Evolutionary conservation across 352 stramenopile genomes (phyloP).

Genomic region (Pythium chondricola): DNA sequence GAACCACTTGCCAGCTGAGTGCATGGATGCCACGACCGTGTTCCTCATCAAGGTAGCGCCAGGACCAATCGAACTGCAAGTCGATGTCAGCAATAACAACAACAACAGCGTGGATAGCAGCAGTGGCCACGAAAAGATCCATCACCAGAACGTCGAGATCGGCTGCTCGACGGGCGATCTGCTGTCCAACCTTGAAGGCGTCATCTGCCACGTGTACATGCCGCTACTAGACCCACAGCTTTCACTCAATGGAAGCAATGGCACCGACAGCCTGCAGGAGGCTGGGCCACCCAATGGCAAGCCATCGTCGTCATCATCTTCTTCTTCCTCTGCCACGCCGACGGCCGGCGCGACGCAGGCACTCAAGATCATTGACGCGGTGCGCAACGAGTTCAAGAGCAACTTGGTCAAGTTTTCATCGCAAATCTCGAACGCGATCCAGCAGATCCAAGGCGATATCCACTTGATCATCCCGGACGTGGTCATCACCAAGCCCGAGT

Average conservation of each 20-base stretch:
- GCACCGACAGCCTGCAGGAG: too few relatives aligned
- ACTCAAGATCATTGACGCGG: conserved; percentile 75
- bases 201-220: conserved; percentile 88
- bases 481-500: conserved; percentile 83
- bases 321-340: background rate
- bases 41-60: conserved; percentile 76
- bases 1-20: conserved; percentile 58
- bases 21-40: conserved; percentile 51
- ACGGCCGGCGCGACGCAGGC: conserved; percentile 34
- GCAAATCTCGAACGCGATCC: conserved; percentile 89
- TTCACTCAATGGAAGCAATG: conserved; percentile 18
- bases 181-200: conserved; percentile 75
- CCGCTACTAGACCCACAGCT: conserved; percentile 76
- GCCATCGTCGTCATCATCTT: too few relatives aligned
- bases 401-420: conserved; percentile 91
- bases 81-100: conserved; percentile 24
- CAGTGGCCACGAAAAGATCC: conserved; percentile 38
- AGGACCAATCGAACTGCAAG: conserved; percentile 27
- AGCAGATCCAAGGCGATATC: conserved; percentile 93
- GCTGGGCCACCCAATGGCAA: too few relatives aligned
- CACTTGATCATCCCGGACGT: conserved; percentile 91
- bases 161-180: conserved; percentile 84
- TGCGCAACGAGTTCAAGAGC: conserved; percentile 85
- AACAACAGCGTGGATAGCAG: conserved; percentile 13
- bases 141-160: conserved; percentile 73